Evolutionary conservation across 208 protist genomes (phyloP).

Genomic region (Plasmodiophora brassicae): DNA sequence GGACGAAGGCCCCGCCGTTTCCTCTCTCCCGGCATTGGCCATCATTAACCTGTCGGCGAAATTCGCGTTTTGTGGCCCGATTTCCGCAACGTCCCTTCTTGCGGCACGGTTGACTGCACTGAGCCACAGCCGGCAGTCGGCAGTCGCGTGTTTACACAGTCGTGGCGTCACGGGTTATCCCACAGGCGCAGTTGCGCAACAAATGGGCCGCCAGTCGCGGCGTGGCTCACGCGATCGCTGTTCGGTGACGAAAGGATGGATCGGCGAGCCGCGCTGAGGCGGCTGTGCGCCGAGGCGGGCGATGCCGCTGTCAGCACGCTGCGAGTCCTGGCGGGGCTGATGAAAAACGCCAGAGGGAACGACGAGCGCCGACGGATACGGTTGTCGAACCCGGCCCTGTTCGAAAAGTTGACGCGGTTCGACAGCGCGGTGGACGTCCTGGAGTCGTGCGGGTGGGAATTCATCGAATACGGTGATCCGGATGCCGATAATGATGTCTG

Average conservation of each 20-base stretch:
- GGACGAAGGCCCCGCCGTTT: no score
- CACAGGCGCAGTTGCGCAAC: no score
- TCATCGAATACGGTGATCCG: neutral
- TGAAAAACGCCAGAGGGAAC: neutral
- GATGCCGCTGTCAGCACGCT: neutral
- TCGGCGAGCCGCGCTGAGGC: neutral
- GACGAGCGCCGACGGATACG: neutral
- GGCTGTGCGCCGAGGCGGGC: neutral
- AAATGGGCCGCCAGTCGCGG: no score
- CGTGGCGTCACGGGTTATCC: no score
- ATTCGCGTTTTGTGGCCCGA: no score
- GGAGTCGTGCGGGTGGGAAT: slow-evolving; percentile 7
- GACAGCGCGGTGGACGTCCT: neutral
- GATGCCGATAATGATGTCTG: neutral
- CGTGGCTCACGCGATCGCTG: neutral
- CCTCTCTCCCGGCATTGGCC: no score
- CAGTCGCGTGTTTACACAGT: no score
- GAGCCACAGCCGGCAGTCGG: no score
- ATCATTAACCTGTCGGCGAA: no score
- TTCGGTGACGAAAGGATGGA: neutral
- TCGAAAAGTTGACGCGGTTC: neutral
- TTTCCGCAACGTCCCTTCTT: no score
- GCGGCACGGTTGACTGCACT: no score
- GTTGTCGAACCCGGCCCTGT: slow-evolving; percentile 10
- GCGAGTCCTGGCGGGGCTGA: neutral